These are phyloP conservation scores for Friedmanniomyces endolithicus DNA, from an alignment of 495 filamentous ascomycete species.

Conservation along the genomic window DNA sequence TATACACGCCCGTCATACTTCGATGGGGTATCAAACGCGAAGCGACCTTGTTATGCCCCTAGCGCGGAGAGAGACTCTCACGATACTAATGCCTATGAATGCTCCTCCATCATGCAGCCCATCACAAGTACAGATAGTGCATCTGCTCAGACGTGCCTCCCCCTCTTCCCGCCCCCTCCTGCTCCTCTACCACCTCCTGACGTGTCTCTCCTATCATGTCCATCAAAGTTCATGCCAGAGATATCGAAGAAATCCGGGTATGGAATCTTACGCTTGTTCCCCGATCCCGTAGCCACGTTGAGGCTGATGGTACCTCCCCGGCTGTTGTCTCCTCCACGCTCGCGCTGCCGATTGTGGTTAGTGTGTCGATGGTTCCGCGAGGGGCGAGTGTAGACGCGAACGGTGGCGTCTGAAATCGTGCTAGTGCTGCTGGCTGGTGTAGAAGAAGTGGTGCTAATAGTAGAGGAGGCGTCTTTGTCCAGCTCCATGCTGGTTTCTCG, in stretches of 20 bases:
- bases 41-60: too few relatives aligned
- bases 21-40: too few relatives aligned
- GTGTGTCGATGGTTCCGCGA: slow-evolving; percentile 36
- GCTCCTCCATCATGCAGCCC: too few relatives aligned
- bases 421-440: slow-evolving; percentile 20
- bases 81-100: too few relatives aligned
- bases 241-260: slow-evolving; percentile 76
- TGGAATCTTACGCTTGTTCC: slow-evolving; percentile 67
- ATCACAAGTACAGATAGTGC: too few relatives aligned
- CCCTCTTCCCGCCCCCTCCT: slow-evolving; percentile 51
- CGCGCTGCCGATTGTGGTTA: slow-evolving; percentile 34
- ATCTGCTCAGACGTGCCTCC: slow-evolving; percentile 45
- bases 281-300: slow-evolving; percentile 44
- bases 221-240: slow-evolving; percentile 45
- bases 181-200: slow-evolving; percentile 18
- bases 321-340: neutral
- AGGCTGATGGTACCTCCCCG: slow-evolving; percentile 13
- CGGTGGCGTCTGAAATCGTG: slow-evolving; percentile 17
- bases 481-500: slow-evolving; percentile 38
- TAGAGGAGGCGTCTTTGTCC: slow-evolving; percentile 27
- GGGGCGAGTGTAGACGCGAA: slow-evolving; percentile 14
- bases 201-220: slow-evolving; percentile 46
- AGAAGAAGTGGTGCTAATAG: slow-evolving; percentile 17
- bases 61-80: too few relatives aligned
- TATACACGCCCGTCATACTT: too few relatives aligned